Base-by-base conservation (phyloP, 257 asterid species). In the Echium plantagineum region DNA sequence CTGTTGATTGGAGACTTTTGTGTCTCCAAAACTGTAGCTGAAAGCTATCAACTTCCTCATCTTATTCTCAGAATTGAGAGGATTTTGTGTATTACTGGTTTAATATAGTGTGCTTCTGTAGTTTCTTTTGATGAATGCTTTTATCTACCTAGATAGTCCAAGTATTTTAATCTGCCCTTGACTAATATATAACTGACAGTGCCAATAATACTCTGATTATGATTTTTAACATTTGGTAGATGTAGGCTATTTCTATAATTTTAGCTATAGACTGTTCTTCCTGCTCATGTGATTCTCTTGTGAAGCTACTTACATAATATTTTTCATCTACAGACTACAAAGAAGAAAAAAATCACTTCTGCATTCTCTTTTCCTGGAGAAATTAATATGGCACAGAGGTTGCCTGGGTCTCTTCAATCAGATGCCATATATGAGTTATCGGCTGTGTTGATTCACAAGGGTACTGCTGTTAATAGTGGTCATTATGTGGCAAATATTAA, bases 401-500 rank as follows among this genome's bases (percentile, higher is more conserved):
- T 86, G 63, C 81, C 94, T 19, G 94, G 72, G 61, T 70, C 74
- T 71, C 77, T 82, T 55, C 78, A 74, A 51, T 68, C 74, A 64
- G 94, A 85, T 67, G 65, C 78, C 68, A 66, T 86, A 42, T 91
- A 85, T 71, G 94, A 91, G 70, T 77, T 91, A 81, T 85, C 98
- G 64, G 98, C 98, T 71, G 81, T 91, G n/a, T 78, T 91, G 78
- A 81, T 91, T 74, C 98, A 91, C 87, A 91, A 86, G 79, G 98
- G 98, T 52, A 71, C 97, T 65, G 97, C 96, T 69, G 98, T 79
- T 66, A 84, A 86, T 68, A 88, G 94, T 78, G 98, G 98, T 72
- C 98, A 91, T 59, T 91, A 91, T 71, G 77, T 87, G 48, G 98
- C 97, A 54, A 90, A 88, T 73, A 78, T 91, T 71, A 91, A 78